Evolutionary conservation across 768 basidiomycete genomes (phyloP), one percentile per base, ranked within the genome.

Genomic region (Boletellus emodensis): DNA sequence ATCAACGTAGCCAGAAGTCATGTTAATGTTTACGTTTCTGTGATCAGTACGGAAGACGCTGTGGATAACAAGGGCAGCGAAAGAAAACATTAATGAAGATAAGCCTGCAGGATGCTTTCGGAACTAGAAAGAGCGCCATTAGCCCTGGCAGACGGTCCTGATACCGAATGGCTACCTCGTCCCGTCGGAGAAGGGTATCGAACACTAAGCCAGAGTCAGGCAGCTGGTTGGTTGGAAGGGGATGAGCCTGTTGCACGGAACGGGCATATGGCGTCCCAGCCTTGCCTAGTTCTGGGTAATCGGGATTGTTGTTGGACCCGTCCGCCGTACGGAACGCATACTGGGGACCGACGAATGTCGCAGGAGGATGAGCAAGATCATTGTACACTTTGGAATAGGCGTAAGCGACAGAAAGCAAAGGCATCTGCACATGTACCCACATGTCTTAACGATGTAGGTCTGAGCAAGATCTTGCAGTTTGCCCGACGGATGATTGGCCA

Each of bases 1-100:
- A 61, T 94, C 92, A 44, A 93, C 83, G 60, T 94, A 94, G 12
- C 87, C 85, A 0, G 87, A 88, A 2, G 92, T 92, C 63, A 90
- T 79, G 67, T 94, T 94, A 58, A 89, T 82, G 59, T 76, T 77
- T 14, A 75, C 72, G 43, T 87, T 72, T 10, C 60, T 66, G 64
- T 87, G 86, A 11, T 82, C 81, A 0, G 91, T 93, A 38, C 88
- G 87, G 79, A 94, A 94, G 47, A 90, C 82, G 40, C 87, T 90
- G 61, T 91, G 90, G 44, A 91, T 89, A 36, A 92, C 87, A 12
- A 91, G 76, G 2, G 89, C 82, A 8, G 89, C 90, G 54, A 88
- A 91, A 7, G 83, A 73, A 62, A 92, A 92, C 83, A 92, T 85
- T 62, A 88, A 59, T 39, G 83, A 79, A 2, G 87, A 90, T 34